A percentile compares a stretch with the other conserved stretches of the same genome.
phyloP scores from a whole-genome alignment of 73 alveolate genomes.

The Blepharisma japonicum region DNA sequence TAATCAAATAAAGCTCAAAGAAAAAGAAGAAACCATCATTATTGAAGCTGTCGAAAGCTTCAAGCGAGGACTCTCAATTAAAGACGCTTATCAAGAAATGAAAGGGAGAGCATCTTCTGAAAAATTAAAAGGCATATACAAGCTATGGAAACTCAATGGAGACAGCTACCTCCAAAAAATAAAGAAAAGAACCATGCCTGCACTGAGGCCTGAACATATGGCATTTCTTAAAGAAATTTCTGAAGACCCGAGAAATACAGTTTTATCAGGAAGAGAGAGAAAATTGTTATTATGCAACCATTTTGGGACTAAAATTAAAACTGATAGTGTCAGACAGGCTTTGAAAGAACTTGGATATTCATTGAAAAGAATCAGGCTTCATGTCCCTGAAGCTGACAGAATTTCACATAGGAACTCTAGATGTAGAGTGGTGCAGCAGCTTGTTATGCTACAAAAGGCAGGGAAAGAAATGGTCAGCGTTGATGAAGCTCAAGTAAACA shows the following conservation, averaged over 20 bases:
- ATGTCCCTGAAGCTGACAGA: not conserved
- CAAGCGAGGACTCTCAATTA: too few species aligned
- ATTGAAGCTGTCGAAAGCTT: too few species aligned
- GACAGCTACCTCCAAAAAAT: not conserved
- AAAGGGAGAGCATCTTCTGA: too few species aligned
- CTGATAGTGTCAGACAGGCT: not conserved
- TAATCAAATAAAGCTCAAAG: too few species aligned
- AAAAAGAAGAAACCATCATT: too few species aligned
- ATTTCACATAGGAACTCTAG: not conserved
- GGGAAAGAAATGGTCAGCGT: slow-evolving; percentile 20
- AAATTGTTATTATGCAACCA: not conserved
- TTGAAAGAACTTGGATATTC: not conserved
- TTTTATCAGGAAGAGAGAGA: not conserved
- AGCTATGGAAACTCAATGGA: not conserved
- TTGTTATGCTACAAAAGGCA: not conserved
- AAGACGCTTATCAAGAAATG: too few species aligned
- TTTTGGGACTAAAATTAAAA: not conserved
- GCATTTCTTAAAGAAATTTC: not conserved
- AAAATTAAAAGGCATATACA: not conserved
- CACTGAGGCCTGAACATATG: not conserved
- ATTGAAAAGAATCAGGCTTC: not conserved
- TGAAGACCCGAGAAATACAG: not conserved
- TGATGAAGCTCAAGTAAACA: not conserved
- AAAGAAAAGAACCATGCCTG: not conserved
- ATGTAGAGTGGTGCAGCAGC: not conserved